Evolutionary conservation across 345 rosid species (phyloP).

Genomic region (Pugionium cornutum): DNA sequence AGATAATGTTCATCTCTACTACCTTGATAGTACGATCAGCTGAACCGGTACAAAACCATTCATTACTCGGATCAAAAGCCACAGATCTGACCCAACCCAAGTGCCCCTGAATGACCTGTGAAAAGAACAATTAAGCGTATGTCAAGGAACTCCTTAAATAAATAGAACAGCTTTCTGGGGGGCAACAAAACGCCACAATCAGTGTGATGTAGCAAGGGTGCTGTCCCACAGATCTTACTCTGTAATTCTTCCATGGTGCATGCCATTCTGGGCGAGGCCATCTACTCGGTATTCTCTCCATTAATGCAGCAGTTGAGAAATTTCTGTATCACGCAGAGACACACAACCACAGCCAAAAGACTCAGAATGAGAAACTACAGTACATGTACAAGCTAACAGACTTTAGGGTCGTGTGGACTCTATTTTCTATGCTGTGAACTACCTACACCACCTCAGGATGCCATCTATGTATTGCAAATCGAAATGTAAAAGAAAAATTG

Average conservation of each 20-base stretch:
- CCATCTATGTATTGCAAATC: neutral
- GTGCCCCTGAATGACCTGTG: slow-evolving; percentile 76
- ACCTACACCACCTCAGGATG: neutral
- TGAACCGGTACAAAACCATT: slow-evolving; percentile 98
- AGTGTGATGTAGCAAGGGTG: slow-evolving; percentile 15
- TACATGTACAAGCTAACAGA: slow-evolving; percentile 9
- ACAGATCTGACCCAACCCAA: slow-evolving; percentile 98
- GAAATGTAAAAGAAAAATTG: slow-evolving; percentile 17
- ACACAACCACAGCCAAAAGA: neutral
- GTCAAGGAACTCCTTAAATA: slow-evolving; percentile 14
- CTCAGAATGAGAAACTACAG: slow-evolving; percentile 16
- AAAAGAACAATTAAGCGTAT: slow-evolving; percentile 30
- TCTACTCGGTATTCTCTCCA: slow-evolving; percentile 94
- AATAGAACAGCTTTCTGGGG: slow-evolving; percentile 8
- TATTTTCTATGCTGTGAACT: slow-evolving; percentile 3
- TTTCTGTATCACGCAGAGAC: slow-evolving; percentile 48
- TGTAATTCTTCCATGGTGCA: slow-evolving; percentile 98
- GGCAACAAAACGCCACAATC: slow-evolving; percentile 8
- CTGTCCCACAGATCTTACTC: slow-evolving; percentile 52
- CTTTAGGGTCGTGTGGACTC: slow-evolving; percentile 10
- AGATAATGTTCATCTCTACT: neutral
- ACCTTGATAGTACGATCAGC: slow-evolving; percentile 99
- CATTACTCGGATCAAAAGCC: slow-evolving; percentile 95
- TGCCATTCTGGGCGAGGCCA: slow-evolving; percentile 99
- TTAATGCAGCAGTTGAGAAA: slow-evolving; percentile 76